These are phyloP conservation scores for Knoxdaviesia capensis DNA, from an alignment of 2,329 filamentous ascomycete genomes.

Conservation along the genomic window DNA sequence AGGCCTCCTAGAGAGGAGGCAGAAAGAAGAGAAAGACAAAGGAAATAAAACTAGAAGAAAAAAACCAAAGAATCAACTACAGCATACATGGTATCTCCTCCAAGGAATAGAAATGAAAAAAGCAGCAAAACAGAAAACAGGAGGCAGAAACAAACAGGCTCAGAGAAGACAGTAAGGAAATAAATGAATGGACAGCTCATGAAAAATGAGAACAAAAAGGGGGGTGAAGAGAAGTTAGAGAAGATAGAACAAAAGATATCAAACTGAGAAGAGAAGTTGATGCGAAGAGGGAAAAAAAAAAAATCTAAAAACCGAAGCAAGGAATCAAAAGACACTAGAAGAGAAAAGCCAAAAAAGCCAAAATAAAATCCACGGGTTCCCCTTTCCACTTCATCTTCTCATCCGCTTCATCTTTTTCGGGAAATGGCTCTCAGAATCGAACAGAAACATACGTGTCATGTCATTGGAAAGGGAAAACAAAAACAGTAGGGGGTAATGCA, in stretches of 20 bases:
- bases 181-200: no score
- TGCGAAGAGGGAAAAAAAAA: background rate
- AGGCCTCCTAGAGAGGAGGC: constrained; percentile 3
- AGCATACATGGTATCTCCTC: background rate
- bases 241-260: background rate
- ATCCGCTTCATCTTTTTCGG: background rate
- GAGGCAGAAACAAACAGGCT: no score
- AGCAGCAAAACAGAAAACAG: background rate
- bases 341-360: background rate
- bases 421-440: background rate
- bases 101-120: background rate
- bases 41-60: constrained; percentile 8
- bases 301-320: background rate
- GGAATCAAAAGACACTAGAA: background rate
- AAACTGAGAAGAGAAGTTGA: background rate
- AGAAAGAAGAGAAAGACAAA: constrained; percentile 8
- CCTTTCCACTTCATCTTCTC: background rate
- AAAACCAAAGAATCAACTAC: constrained; percentile 3
- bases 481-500: constrained; percentile 5
- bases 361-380: background rate
- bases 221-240: no score
- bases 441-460: background rate
- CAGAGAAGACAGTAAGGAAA: no score
- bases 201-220: no score
- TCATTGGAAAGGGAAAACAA: constrained; percentile 4